Conservation (phyloP, 1,284 basidiomycete species). For the Tylopilus orsonianus region DNA sequence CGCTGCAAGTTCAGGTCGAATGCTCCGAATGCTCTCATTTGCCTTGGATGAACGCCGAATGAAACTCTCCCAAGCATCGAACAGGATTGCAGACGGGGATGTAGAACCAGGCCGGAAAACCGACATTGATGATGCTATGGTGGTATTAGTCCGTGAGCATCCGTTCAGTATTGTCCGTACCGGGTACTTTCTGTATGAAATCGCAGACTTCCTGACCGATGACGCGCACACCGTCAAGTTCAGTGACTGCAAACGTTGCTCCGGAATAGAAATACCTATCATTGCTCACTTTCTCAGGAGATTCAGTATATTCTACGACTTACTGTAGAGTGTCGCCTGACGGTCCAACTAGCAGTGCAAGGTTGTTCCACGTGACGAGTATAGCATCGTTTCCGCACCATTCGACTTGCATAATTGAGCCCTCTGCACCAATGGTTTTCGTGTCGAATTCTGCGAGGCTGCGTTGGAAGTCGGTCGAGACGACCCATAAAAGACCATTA, state of each 20-base stretch:
- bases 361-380: conserved; percentile 80
- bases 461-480: conserved; percentile 89
- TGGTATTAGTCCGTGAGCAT: conserved; percentile 5
- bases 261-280: conserved; percentile 79
- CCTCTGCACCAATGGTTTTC: conserved; percentile 50
- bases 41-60: conserved; percentile 82
- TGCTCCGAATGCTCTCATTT: conserved; percentile 89
- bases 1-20: conserved; percentile 80
- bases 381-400: conserved; percentile 99
- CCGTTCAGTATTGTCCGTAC: conserved; percentile 41
- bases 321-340: conserved; percentile 86
- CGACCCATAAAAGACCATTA: conserved; percentile 81
- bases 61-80: conserved; percentile 91
- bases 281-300: conserved; percentile 47
- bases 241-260: conserved; percentile 76
- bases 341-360: conserved; percentile 86
- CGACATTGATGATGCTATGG: conserved; percentile 68
- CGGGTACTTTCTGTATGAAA: conserved; percentile 90
- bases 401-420: conserved; percentile 67
- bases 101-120: conserved; percentile 93
- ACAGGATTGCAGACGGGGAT: conserved; percentile 88
- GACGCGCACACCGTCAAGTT: conserved; percentile 86
- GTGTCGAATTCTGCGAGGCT: conserved; percentile 87
- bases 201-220: conserved; percentile 81
- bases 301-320: conserved; percentile 29